Conservation (phyloP, 176 grass and related monocot genomes). For the Zea mays region Zm-B73-REFERENCE-NAM-5.0 NC_050105.1:90926001-90926500, state of each 20-base stretch:
- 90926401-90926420: not conserved
- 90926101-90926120: not conserved
- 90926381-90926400: not conserved
- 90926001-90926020: not conserved
- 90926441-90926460: slow-evolving; percentile 7
- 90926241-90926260: too few species aligned
- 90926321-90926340: too few species aligned
- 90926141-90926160: not conserved
- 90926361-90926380: not conserved
- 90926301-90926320: too few species aligned
- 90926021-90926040: not conserved
- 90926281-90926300: too few species aligned
- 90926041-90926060: not conserved
- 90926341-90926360: not conserved
- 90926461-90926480: slow-evolving; percentile 3
- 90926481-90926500: slow-evolving; percentile 11
- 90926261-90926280: too few species aligned
- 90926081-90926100: not conserved
- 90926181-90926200: slow-evolving; percentile 26
- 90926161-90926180: not conserved
- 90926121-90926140: not conserved
- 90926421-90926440: slow-evolving; percentile 34
- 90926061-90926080: not conserved
- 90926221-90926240: not conserved
- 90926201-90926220: not conserved